Conservation (phyloP, 2,329 filamentous ascomycete species). For the Fusarium nurragi region DNA sequence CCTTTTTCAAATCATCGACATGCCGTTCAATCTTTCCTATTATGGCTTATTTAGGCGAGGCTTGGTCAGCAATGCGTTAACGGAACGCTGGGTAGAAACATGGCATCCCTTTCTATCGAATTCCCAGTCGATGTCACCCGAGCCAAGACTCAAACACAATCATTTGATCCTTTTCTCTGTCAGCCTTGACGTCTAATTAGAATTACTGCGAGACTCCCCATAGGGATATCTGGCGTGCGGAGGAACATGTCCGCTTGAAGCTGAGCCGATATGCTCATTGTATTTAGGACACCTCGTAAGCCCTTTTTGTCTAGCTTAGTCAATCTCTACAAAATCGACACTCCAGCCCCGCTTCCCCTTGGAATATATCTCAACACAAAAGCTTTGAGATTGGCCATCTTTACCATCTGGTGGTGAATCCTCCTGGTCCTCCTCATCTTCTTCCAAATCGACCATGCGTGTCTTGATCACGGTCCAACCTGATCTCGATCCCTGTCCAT, state of each 20-base stretch:
- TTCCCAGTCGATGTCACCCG: too few relatives aligned
- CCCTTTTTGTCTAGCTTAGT: background rate
- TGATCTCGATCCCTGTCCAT: background rate
- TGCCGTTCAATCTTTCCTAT: background rate
- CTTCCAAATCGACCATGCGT: constrained; percentile 27
- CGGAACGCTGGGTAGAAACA: background rate
- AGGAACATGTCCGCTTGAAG: background rate
- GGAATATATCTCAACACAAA: constrained; percentile 33
- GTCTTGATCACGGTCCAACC: constrained; percentile 27
- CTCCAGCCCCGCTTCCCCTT: constrained; percentile 28
- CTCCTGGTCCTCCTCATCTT: background rate
- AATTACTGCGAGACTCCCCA: too few relatives aligned
- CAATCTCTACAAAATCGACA: constrained; percentile 36
- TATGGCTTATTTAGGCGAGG: background rate
- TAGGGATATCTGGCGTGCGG: background rate
- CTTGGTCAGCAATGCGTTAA: background rate
- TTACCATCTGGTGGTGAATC: background rate
- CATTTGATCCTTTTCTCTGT: too few relatives aligned
- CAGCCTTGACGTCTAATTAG: too few relatives aligned
- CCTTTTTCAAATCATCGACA: background rate
- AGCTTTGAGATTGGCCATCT: background rate
- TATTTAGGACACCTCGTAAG: background rate
- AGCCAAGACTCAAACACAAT: too few relatives aligned
- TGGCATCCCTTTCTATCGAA: too few relatives aligned
- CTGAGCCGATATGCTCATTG: background rate